Evolutionary conservation across 2,329 filamentous ascomycete genomes (phyloP).

Genomic region (Cyanodermella asteris): DNA sequence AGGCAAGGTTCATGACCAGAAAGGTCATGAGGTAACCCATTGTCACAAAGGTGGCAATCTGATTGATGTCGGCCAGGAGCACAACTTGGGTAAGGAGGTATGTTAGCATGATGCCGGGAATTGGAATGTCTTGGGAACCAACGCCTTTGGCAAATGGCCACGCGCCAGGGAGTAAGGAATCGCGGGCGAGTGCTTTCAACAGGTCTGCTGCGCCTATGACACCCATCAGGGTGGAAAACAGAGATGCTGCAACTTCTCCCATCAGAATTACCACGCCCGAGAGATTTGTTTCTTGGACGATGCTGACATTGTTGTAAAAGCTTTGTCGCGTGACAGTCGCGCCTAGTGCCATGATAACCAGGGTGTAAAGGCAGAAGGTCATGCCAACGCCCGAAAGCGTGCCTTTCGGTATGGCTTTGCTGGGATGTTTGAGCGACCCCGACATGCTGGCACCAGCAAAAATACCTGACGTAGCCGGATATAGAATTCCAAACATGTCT

Average conservation of each 20-base stretch:
- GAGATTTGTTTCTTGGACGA: constrained; percentile 65
- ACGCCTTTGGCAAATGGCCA: constrained; percentile 54
- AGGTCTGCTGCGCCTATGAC: constrained; percentile 69
- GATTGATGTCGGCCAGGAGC: constrained; percentile 64
- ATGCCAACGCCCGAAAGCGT: constrained; percentile 24
- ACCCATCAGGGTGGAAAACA: constrained; percentile 75
- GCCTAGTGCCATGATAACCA: constrained; percentile 56
- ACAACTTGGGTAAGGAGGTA: constrained; percentile 57
- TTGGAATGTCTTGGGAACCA: constrained; percentile 48
- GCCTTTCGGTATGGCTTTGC: constrained; percentile 66
- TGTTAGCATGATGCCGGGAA: constrained; percentile 54
- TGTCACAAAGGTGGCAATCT: constrained; percentile 72
- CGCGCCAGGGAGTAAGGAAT: constrained; percentile 57
- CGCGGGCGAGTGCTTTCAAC: constrained; percentile 60
- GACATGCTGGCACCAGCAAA: constrained; percentile 73
- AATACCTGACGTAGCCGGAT: constrained; percentile 44
- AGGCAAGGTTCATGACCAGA: constrained; percentile 69
- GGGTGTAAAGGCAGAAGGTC: constrained; percentile 5
- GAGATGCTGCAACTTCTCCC: constrained; percentile 61
- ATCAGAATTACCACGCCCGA: constrained; percentile 52
- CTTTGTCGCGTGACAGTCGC: constrained; percentile 52
- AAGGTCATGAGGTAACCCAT: constrained; percentile 91
- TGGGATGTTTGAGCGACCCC: constrained; percentile 61
- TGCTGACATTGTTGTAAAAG: constrained; percentile 52
- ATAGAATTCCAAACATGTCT: constrained; percentile 67